phyloP scores from a whole-genome alignment of 228 moss, liverwort and hornwort genomes.

The Sphagnum magellanicum region DNA sequence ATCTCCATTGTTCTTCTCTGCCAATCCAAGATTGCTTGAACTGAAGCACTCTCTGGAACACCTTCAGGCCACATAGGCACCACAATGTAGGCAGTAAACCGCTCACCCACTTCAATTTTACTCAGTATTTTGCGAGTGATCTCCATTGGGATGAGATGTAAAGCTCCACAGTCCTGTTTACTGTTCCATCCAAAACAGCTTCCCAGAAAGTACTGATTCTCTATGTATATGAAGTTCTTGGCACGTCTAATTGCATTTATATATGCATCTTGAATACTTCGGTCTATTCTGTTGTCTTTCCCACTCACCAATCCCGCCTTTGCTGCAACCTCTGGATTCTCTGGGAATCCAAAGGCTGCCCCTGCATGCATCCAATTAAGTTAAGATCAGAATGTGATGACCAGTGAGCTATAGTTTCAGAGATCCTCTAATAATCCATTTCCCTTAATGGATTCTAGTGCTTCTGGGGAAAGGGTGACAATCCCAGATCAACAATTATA shows the following conservation, averaged over 20 bases:
- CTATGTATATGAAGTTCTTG: slow-evolving; percentile 39
- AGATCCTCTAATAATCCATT: not conserved
- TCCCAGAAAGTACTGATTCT: slow-evolving; percentile 53
- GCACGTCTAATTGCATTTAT: slow-evolving; percentile 49
- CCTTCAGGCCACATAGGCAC: slow-evolving; percentile 61
- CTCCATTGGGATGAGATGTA: slow-evolving; percentile 43
- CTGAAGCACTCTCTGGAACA: slow-evolving; percentile 35
- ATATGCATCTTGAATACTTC: slow-evolving; percentile 41
- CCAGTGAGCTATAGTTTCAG: no score
- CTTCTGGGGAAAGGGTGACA: no score
- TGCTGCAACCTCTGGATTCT: slow-evolving; percentile 19
- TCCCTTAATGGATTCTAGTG: no score
- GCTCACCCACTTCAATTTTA: slow-evolving; percentile 39
- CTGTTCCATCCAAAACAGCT: slow-evolving; percentile 41
- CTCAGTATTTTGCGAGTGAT: slow-evolving; percentile 39
- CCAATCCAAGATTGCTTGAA: slow-evolving; percentile 51
- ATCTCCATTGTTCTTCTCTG: slow-evolving; percentile 28
- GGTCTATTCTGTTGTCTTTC: slow-evolving; percentile 37
- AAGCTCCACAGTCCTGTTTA: slow-evolving; percentile 26
- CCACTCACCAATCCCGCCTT: slow-evolving; percentile 36
- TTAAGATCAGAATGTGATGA: no score
- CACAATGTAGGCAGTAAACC: slow-evolving; percentile 43
- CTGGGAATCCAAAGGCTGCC: slow-evolving; percentile 25
- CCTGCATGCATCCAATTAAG: not conserved
- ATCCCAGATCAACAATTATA: no score